Base-by-base conservation (phyloP, 306 rosid genomes). In the Trifolium pratense region DNA sequence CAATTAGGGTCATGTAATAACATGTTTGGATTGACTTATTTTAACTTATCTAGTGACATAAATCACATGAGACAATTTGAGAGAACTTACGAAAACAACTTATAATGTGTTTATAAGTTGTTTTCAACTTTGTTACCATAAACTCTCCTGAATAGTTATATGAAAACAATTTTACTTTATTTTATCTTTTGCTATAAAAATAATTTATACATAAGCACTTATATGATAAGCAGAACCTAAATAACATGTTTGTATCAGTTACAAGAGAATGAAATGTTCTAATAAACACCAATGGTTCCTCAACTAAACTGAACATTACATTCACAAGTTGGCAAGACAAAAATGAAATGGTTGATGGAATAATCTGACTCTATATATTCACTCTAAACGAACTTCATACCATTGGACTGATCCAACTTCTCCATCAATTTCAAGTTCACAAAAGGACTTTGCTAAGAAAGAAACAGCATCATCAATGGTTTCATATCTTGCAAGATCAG, bases 351-450 rank as follows among this genome's bases (percentile, higher is more conserved):
- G 52, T 45, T 8, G 67, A 76, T 42, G 63, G 16, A 78, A 64
- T 23, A 40, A 21, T 72, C 25, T 60, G 40, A 9, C 12, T 23
- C 37, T 18, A 18, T 36, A 26, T 20, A n/a, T 53, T 88, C 84
- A 90, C 32, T 89, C 92, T 32, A 93, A 73, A 40, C 91, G 92
- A 29, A 93, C 96, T 56, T 93, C 88, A 12, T 89, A 93, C 98
- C 97, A 93, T 52, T 93, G 97, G 14, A 93, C 56, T 0, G 96
- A 84, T 10, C 97, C 97, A 64, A 86, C 92, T 52, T 88, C 81
- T n/a, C 92, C 98, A 60, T 91, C 86, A 32, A 94, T 88, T 70
- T 94, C 90, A 37, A 94, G 94, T 79, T 94, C 98, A 81, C 96
- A 91, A 40, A 88, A 97, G 8, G 89, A 86, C 53, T 78, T 80